Conservation (phyloP, 352 stramenopile genomes). For the Phytophthora pseudosyringae region DNA sequence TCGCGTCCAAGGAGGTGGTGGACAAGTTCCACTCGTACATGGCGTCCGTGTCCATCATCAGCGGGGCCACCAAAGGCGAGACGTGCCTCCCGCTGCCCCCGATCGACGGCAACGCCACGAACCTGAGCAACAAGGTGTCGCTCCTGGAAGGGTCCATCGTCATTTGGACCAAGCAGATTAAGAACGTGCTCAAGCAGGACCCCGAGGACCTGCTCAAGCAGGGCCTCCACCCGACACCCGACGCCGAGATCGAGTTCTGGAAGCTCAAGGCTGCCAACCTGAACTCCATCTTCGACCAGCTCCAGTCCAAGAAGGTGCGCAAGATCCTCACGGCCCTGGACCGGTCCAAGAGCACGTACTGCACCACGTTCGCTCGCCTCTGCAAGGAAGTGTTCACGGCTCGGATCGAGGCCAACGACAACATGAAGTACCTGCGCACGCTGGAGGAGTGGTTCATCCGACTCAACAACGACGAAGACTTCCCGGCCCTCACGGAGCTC, state of each 20-base stretch:
- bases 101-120: constrained; percentile 83
- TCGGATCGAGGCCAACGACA: constrained; percentile 97
- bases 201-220: constrained; percentile 96
- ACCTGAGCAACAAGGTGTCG: constrained; percentile 93
- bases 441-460: constrained; percentile 97
- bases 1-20: constrained; percentile 96
- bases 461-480: constrained; percentile 96
- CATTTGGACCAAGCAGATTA: constrained; percentile 99
- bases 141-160: constrained; percentile 98
- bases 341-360: constrained; percentile 97
- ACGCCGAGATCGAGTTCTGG: constrained; percentile 98
- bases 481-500: constrained; percentile 90
- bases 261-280: constrained; percentile 96
- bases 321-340: constrained; percentile 96
- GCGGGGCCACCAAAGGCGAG: constrained; percentile 96
- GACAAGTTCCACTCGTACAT: constrained; percentile 98
- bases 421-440: constrained; percentile 97
- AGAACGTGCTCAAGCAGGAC: constrained; percentile 98
- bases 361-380: constrained; percentile 95
- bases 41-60: constrained; percentile 96
- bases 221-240: constrained; percentile 96
- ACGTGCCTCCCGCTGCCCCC: constrained; percentile 96
- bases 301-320: constrained; percentile 94
- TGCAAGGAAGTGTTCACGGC: constrained; percentile 98
- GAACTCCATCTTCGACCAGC: constrained; percentile 96